Evolutionary conservation across 352 stramenopile genomes (phyloP), one percentile per base, ranked within the genome.

Genomic region (Phytophthora pinifolia): DNA sequence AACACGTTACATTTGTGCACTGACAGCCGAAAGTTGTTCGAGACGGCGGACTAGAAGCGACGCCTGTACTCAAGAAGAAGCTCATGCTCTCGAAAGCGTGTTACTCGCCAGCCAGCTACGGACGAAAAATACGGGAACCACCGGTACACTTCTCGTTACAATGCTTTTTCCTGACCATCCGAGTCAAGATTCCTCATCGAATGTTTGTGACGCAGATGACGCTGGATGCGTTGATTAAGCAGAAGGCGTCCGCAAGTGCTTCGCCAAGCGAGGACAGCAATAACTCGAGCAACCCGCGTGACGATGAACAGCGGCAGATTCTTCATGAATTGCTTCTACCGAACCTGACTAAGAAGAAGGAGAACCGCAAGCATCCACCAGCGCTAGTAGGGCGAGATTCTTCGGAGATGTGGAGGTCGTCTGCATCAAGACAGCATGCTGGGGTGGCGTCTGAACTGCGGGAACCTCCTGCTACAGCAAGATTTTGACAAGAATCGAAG

Each of bases 171-270:
- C 2, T 2, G 14, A 18, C 4, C 8, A 10, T 15, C 33, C 6
- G 30, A n/a, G 15, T 46, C 18, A 22, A 37, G 10, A 17, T 18
- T 22, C 20, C 25, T 13, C 9, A 27, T 9, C 20, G 13, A 29
- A 9, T 54, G 4, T 7, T 18, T 46, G 14, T 45, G 12, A 48
- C 46, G 37, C 30, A 82, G 74, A 70, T 80, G 59, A 82, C 74
- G 3, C 49, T 85, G 9, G 71, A 82, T 36, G n/a, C 63, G 9
- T 76, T 85, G 39, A 72, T 85, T 39, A 70, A 65, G 25, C 59
- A 73, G 29, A 68, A 71, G 4, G 46, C 47, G 17, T 27, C 48
- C n/a, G 4, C 53, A 13, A 3, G 20, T 38, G 18, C 30, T 27
- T 25, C 38, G 30, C 14, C 42, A 42, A 18, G 15, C 15, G 31